phyloP scores from a whole-genome alignment of 148 eudicot species.

The Fagopyrum homotropicum region DNA sequence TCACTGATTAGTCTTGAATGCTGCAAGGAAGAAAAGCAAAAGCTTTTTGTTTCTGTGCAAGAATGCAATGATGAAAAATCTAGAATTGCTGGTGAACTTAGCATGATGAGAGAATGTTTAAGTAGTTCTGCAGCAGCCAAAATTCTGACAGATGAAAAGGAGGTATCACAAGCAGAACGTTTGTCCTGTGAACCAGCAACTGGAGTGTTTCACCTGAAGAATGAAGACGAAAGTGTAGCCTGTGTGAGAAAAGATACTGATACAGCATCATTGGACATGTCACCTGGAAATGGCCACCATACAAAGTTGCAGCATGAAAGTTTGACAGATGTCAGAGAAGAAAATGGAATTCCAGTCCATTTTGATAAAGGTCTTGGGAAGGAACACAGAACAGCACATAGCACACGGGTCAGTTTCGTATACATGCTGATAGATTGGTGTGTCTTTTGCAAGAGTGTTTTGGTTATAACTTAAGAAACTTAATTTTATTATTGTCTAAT shows the following conservation, averaged over 20 bases:
- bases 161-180: slow-evolving; percentile 15
- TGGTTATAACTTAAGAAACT: background rate
- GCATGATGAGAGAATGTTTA: slow-evolving; percentile 32
- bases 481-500: background rate
- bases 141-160: slow-evolving; percentile 20
- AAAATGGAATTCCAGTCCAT: slow-evolving; percentile 15
- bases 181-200: slow-evolving; percentile 14
- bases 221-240: slow-evolving; percentile 15
- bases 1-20: slow-evolving; percentile 78
- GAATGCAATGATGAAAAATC: slow-evolving; percentile 49
- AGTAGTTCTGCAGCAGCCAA: slow-evolving; percentile 31
- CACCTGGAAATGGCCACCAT: slow-evolving; percentile 8
- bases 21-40: slow-evolving; percentile 90
- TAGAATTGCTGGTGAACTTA: slow-evolving; percentile 37
- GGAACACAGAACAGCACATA: slow-evolving; percentile 15
- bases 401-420: slow-evolving; percentile 38
- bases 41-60: slow-evolving; percentile 44
- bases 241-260: slow-evolving; percentile 15
- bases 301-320: slow-evolving; percentile 10
- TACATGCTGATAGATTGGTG: background rate
- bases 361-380: slow-evolving; percentile 13
- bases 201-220: slow-evolving; percentile 11
- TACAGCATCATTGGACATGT: slow-evolving; percentile 12
- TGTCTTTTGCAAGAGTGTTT: background rate
- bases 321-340: slow-evolving; percentile 13